Evolutionary conservation across 495 filamentous ascomycete species (phyloP).

Genomic region (Trichoderma reesei): DNA sequence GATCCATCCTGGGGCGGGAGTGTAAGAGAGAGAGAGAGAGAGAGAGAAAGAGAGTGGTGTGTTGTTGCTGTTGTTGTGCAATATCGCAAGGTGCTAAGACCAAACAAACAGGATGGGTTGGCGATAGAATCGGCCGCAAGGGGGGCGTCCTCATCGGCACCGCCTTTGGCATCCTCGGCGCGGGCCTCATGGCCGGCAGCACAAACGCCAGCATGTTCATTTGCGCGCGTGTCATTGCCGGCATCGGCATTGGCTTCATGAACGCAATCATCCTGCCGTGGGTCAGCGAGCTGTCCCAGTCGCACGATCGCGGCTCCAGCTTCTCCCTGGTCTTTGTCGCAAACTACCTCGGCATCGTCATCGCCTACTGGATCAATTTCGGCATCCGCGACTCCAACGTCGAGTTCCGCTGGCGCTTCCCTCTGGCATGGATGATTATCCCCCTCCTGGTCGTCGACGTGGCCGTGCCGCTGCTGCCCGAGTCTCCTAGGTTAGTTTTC

Average conservation of each 20-base stretch:
- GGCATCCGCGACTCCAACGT: constrained; percentile 43
- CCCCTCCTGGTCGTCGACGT: constrained; percentile 39
- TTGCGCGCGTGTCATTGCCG: constrained; percentile 45
- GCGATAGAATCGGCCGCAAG: constrained; percentile 35
- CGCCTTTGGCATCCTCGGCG: constrained; percentile 44
- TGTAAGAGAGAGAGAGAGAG: background rate
- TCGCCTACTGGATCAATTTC: constrained; percentile 56
- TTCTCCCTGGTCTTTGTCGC: constrained; percentile 46
- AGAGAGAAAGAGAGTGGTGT: constrained; percentile 17
- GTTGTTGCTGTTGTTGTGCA: too few relatives aligned
- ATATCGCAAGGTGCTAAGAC: constrained; percentile 19
- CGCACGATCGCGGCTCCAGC: constrained; percentile 37
- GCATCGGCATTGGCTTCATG: constrained; percentile 42
- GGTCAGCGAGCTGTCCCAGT: constrained; percentile 38
- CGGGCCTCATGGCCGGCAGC: constrained; percentile 41
- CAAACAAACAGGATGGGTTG: constrained; percentile 28
- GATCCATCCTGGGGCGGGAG: background rate
- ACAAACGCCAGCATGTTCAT: constrained; percentile 45
- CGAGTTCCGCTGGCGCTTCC: constrained; percentile 45
- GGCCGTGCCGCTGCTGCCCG: constrained; percentile 39
- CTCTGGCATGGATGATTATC: constrained; percentile 45
- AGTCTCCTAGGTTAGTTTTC: constrained; percentile 32
- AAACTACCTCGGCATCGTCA: constrained; percentile 47
- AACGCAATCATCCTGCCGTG: constrained; percentile 27
- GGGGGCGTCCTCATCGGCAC: constrained; percentile 44